Conservation (phyloP, 371 early-diverging fungal genomes). For the Mucor piriformis region DNA sequence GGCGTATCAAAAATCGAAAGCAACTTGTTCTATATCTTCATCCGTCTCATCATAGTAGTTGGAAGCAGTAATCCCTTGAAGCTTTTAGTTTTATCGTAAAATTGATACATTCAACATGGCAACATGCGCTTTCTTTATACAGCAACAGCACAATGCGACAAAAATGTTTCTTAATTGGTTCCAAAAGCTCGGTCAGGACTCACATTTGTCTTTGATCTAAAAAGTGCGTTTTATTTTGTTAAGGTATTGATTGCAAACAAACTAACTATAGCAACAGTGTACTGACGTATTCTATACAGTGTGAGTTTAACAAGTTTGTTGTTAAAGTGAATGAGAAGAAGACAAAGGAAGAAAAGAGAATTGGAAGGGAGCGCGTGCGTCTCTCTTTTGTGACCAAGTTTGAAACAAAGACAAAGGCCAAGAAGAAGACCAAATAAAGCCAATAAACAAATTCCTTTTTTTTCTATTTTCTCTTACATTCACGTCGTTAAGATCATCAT, state of each 20-base stretch:
- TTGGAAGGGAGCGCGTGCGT: slow-evolving; percentile 15
- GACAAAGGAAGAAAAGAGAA: slow-evolving; percentile 15
- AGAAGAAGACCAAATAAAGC: slow-evolving; percentile 13
- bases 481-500: slow-evolving; percentile 10
- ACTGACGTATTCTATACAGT: slow-evolving; percentile 23
- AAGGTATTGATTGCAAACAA: slow-evolving; percentile 26
- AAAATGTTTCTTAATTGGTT: too few relatives aligned
- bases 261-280: slow-evolving; percentile 19
- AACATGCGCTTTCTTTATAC: too few relatives aligned
- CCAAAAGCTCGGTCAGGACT: too few relatives aligned
- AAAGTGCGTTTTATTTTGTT: slow-evolving; percentile 13
- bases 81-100: too few relatives aligned
- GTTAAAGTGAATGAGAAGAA: slow-evolving; percentile 18
- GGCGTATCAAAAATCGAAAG: too few relatives aligned
- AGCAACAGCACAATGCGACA: too few relatives aligned
- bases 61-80: too few relatives aligned
- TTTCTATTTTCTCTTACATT: slow-evolving; percentile 14
- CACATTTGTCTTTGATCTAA: too few relatives aligned
- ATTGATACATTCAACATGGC: too few relatives aligned
- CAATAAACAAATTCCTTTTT: slow-evolving; percentile 11
- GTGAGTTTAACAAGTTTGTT: slow-evolving; percentile 21
- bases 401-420: slow-evolving; percentile 12
- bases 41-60: too few relatives aligned
- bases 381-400: slow-evolving; percentile 17
- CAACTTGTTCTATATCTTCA: too few relatives aligned